Conservation (phyloP, 2,329 filamentous ascomycete genomes). For the Aspergillus fischeri region DNA sequence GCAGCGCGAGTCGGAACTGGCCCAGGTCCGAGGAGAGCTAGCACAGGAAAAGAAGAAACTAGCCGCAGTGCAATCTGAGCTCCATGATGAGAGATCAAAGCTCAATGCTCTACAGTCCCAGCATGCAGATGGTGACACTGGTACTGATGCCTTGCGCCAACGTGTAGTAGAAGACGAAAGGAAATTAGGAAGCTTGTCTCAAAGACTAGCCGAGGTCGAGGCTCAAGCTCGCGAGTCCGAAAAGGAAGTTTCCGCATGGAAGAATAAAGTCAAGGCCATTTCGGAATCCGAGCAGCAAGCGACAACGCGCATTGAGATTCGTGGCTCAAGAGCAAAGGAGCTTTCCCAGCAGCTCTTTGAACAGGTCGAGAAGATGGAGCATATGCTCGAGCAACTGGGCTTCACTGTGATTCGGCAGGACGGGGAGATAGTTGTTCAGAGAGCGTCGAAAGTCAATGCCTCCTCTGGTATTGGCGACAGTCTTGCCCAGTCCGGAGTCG, state of each 20-base stretch:
- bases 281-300: constrained; percentile 30
- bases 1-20: constrained; percentile 49
- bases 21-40: constrained; percentile 54
- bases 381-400: constrained; percentile 80
- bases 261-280: constrained; percentile 51
- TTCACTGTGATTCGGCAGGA: constrained; percentile 75
- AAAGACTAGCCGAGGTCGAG: constrained; percentile 69
- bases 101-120: constrained; percentile 64
- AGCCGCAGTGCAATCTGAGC: constrained; percentile 45
- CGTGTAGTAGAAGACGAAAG: constrained; percentile 71
- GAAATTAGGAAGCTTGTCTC: constrained; percentile 62
- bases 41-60: constrained; percentile 46
- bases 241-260: constrained; percentile 66
- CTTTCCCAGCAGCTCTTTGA: constrained; percentile 77
- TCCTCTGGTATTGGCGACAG: constrained; percentile 33
- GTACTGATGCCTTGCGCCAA: constrained; percentile 72
- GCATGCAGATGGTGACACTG: constrained; percentile 77
- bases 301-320: constrained; percentile 60
- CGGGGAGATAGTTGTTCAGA: constrained; percentile 69
- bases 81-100: constrained; percentile 65
- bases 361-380: constrained; percentile 78
- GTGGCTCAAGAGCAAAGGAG: constrained; percentile 71
- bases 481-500: constrained; percentile 31
- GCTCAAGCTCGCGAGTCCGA: constrained; percentile 72
- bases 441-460: constrained; percentile 54